phyloP scores from a whole-genome alignment of 164 flowering plant genomes.

The Saururus chinensis region DNA sequence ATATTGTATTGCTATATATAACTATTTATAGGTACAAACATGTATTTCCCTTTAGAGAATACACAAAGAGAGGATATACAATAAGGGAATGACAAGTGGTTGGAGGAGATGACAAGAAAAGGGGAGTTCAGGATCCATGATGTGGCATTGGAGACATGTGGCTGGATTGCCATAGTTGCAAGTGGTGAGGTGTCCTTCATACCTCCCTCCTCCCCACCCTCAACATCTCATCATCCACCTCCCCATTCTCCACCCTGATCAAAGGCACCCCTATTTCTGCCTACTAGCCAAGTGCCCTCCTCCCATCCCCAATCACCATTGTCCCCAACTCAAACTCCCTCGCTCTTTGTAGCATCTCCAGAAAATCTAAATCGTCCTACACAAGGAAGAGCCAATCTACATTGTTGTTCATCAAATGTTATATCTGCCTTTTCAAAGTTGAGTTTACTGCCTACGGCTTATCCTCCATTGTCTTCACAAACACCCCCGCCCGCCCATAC shows the following conservation, averaged over 20 bases:
- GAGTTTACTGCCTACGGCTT: conserved; percentile 96
- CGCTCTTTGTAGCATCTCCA: conserved; percentile 67
- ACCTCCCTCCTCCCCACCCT: conserved; percentile 20
- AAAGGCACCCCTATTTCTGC: conserved; percentile 93
- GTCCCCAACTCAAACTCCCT: conserved; percentile 65
- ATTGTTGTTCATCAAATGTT: conserved; percentile 71
- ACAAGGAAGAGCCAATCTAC: conserved; percentile 87
- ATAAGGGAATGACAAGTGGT: too few species aligned
- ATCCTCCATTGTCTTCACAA: conserved; percentile 86
- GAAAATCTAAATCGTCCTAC: conserved; percentile 85
- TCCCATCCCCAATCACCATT: conserved; percentile 79
- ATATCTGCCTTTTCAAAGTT: conserved; percentile 90
- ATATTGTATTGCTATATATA: too few species aligned
- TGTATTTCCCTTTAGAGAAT: too few species aligned
- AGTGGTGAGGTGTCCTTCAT: too few species aligned
- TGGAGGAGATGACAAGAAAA: too few species aligned
- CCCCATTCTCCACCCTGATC: conserved; percentile 74
- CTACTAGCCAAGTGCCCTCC: conserved; percentile 56
- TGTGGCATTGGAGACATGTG: too few species aligned
- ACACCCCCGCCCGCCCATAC: conserved; percentile 88
- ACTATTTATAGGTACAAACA: too few species aligned
- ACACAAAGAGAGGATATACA: too few species aligned
- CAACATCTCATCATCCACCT: conserved; percentile 58
- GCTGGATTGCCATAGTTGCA: too few species aligned
- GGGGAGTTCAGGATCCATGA: too few species aligned